Evolutionary conservation across 805 yeast genomes (phyloP).

Genomic region (Candida verbasci): DNA sequence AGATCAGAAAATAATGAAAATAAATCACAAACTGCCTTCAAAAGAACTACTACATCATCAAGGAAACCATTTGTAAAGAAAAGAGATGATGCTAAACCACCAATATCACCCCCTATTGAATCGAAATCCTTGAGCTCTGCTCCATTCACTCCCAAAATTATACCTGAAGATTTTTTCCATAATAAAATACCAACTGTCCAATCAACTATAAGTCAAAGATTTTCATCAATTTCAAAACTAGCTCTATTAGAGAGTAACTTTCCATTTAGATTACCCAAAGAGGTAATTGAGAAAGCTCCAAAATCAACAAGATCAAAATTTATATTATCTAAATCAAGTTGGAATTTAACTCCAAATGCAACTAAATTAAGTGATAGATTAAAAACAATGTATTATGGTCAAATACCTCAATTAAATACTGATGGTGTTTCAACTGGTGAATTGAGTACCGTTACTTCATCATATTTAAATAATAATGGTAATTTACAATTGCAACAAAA

Average conservation of each 20-base stretch:
- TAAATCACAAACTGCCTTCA: neutral
- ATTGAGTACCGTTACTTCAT: neutral
- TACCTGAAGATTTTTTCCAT: conserved; percentile 27
- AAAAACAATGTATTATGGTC: conserved; percentile 30
- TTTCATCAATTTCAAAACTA: conserved; percentile 38
- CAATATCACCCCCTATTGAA: conserved; percentile 7
- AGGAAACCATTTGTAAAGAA: neutral
- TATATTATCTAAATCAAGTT: conserved; percentile 25
- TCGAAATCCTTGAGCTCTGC: conserved; percentile 5
- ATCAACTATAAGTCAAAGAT: conserved; percentile 25
- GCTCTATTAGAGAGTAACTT: conserved; percentile 34
- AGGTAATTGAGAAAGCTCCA: conserved; percentile 23
- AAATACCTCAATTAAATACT: conserved; percentile 11
- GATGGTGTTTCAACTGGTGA: neutral
- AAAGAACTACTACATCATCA: neutral
- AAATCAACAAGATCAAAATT: conserved; percentile 20
- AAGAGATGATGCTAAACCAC: conserved; percentile 1
- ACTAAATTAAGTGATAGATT: conserved; percentile 20
- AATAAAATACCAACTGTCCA: conserved; percentile 32
- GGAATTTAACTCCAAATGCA: conserved; percentile 19
- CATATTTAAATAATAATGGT: conserved; percentile 1
- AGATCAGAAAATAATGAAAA: neutral
- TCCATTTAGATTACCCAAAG: conserved; percentile 36
- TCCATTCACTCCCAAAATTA: conserved; percentile 7
- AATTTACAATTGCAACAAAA: conserved; percentile 22